phyloP scores from a whole-genome alignment of 495 filamentous ascomycete species.

The Neurospora sp. region DNA sequence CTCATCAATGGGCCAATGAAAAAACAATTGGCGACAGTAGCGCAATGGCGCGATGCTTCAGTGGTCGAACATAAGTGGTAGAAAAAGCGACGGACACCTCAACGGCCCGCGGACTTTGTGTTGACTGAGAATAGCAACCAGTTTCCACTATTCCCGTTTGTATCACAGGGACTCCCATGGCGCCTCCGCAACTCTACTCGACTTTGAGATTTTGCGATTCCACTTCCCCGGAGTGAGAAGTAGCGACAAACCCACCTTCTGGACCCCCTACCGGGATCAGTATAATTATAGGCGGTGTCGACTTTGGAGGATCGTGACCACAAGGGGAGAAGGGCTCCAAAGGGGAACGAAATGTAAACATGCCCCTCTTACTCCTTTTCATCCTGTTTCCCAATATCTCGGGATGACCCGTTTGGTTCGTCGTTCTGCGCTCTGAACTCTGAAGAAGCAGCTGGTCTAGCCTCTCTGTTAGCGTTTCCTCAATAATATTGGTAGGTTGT shows the following conservation, averaged over 20 bases:
- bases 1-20: neutral
- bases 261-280: neutral
- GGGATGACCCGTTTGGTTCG: neutral
- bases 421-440: neutral
- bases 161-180: neutral
- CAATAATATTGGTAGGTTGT: neutral
- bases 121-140: neutral
- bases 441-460: neutral
- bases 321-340: neutral
- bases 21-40: neutral
- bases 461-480: neutral
- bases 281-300: neutral
- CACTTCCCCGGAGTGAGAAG: neutral
- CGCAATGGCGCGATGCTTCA: neutral
- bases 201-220: neutral
- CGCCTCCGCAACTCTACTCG: neutral
- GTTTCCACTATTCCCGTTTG: neutral
- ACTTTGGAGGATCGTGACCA: neutral
- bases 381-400: neutral
- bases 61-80: neutral
- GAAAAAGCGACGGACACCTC: neutral
- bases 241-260: neutral
- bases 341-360: neutral
- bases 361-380: neutral
- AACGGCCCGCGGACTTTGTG: neutral